A percentile compares a stretch with the other conserved stretches of the same genome.
phyloP scores from a whole-genome alignment of 176 grass and related monocot species.

The maize (Zea mays) region DNA sequence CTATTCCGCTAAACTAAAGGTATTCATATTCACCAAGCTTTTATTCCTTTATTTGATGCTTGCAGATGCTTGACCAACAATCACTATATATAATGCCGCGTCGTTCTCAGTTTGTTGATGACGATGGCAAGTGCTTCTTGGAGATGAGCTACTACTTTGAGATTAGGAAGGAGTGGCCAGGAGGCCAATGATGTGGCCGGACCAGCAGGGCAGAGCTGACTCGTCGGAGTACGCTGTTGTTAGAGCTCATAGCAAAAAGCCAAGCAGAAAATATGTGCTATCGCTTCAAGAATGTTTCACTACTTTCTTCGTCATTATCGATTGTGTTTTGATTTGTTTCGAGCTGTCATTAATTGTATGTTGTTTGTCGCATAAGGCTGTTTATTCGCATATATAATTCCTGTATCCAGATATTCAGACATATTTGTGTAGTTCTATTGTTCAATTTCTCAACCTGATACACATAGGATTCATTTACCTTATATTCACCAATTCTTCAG shows the following conservation, averaged over 20 bases:
- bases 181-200: constrained; percentile 42
- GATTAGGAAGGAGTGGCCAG: constrained; percentile 85
- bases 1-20: constrained; percentile 69
- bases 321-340: background rate
- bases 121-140: constrained; percentile 87
- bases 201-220: background rate
- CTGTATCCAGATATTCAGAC: background rate
- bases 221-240: constrained; percentile 13
- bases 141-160: constrained; percentile 92
- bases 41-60: background rate
- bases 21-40: background rate
- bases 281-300: constrained; percentile 28
- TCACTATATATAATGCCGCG: background rate
- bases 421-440: background rate
- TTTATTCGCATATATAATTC: background rate
- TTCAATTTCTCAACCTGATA: background rate
- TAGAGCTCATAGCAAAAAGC: constrained; percentile 53
- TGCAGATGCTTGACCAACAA: background rate
- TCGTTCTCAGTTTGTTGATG: constrained; percentile 67
- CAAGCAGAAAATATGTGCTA: constrained; percentile 37
- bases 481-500: background rate
- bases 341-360: background rate
- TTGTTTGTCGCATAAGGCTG: background rate
- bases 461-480: background rate
- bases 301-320: background rate